These are phyloP conservation scores for Trichomonascaceae sp. DNA, from an alignment of 1,139 yeast genomes.

Conservation along the genomic window DNA sequence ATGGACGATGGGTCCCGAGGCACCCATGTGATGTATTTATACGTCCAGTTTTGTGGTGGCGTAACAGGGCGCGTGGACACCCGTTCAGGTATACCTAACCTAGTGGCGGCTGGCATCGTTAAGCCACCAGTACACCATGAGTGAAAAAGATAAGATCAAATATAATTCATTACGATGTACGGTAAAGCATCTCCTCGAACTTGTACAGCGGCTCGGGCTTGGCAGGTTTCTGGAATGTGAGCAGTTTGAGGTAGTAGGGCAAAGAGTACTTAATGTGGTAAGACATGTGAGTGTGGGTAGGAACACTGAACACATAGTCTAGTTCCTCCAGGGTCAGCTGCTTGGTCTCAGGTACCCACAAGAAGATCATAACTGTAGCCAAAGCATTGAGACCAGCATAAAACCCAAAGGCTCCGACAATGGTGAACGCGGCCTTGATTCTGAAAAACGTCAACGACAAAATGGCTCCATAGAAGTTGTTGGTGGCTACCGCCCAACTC, in stretches of 20 bases:
- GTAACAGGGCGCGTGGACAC: too few species aligned
- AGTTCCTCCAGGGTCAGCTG: conserved; percentile 12
- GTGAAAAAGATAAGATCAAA: too few species aligned
- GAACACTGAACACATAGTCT: conserved; percentile 9
- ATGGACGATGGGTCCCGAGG: too few species aligned
- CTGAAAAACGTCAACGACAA: conserved; percentile 39
- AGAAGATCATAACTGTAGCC: conserved; percentile 12
- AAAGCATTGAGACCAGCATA: conserved; percentile 12
- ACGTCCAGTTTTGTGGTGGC: too few species aligned
- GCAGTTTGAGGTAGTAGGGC: conserved; percentile 11
- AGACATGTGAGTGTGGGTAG: conserved; percentile 10
- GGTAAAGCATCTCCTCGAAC: conserved; percentile 6
- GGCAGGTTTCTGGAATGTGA: conserved; percentile 7
- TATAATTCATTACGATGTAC: too few species aligned
- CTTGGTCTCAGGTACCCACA: conserved; percentile 14
- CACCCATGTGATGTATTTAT: too few species aligned
- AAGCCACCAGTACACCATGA: too few species aligned
- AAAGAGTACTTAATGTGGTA: conserved; percentile 11
- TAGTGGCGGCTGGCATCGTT: too few species aligned
- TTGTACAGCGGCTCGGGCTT: conserved; percentile 9
- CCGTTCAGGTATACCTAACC: too few species aligned
- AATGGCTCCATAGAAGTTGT: conserved; percentile 66
- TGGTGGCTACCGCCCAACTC: conserved; percentile 59
- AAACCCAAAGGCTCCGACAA: conserved; percentile 13
- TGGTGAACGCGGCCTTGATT: conserved; percentile 10